Evolutionary conservation across 1,284 basidiomycete genomes (phyloP), one percentile per base, ranked within the genome.

Genomic region (Microbotryomycetes sp.): DNA sequence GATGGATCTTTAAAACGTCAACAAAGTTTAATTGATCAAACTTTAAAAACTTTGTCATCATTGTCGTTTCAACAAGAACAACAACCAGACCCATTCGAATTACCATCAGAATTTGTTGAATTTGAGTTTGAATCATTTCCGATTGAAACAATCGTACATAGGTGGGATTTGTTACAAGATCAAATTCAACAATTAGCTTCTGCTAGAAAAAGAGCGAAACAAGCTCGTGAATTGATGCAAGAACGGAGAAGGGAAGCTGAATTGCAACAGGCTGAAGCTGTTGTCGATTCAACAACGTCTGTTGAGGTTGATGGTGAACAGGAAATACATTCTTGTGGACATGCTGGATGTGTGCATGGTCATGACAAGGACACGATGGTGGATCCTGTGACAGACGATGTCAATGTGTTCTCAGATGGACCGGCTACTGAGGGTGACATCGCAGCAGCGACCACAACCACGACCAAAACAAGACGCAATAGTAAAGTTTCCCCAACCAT

Each of bases 191-290:
- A 62, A 22, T 26, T 68, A 14, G 55, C 53, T 25, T 54, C 62
- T 19, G 64, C 67, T 25, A 64, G 64, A 54, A 60, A 62, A 45
- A 46, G 62, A 7, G 67, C 64, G 2, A 58, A 64, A 2, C 59
- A 66, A 32, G 64, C 67, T 6, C 36, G 62, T 2, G 60, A 62
- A 28, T 58, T 63, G 30, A 64, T 66, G 57, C 58, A 64, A n/a
- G 46, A 58, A 9, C 62, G 67, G 6, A 54, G 56, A 16, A 48
- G 49, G 22, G 64, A 68, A 45, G 60, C 65, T 56, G 64, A 62
- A 54, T 19, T 9, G 12, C 12, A 42, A 9, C 19, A 42, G 9
- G 36, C 36, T 12, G n/a, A n/a, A n/a, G n/a, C n/a, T n/a, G n/a
- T n/a, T n/a, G n/a, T n/a, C n/a, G n/a, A n/a, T n/a, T n/a, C n/a